These are phyloP conservation scores for Boletus sp. DNA, from an alignment of 768 basidiomycete species.

Conservation along the genomic window DNA sequence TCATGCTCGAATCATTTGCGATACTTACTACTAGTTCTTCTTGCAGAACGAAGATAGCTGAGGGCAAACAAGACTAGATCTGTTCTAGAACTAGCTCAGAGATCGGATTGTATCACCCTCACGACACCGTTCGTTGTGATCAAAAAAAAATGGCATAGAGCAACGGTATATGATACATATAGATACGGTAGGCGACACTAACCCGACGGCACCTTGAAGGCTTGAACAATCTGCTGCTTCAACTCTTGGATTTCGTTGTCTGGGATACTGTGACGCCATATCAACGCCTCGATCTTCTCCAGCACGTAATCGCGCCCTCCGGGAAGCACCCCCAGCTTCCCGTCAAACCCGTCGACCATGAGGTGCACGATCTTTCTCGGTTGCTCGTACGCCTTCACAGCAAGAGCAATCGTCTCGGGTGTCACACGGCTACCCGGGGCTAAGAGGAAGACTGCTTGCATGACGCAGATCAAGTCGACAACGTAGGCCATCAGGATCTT, in stretches of 20 bases:
- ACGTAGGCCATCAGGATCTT: conserved; percentile 15
- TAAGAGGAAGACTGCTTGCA: conserved; percentile 13
- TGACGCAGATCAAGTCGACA: conserved; percentile 15
- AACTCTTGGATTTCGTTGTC: conserved; percentile 6
- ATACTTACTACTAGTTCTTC: too few relatives aligned
- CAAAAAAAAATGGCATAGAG: background rate
- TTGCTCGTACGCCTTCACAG: background rate
- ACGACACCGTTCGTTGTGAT: too few relatives aligned
- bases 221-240: background rate
- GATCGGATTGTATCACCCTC: too few relatives aligned
- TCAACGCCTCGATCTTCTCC: conserved; percentile 9
- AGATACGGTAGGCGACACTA: background rate
- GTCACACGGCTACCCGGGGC: background rate
- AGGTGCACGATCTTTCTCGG: background rate
- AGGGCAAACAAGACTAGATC: too few relatives aligned
- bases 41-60: too few relatives aligned
- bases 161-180: background rate
- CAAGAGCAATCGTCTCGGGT: background rate
- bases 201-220: background rate
- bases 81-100: too few relatives aligned
- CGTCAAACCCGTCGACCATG: conserved; percentile 1
- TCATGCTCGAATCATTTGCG: too few relatives aligned
- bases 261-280: conserved; percentile 12
- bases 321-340: background rate
- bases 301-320: conserved; percentile 11